Conservation (phyloP, 768 basidiomycete genomes). For the Pleurotus sapidus region DNA sequence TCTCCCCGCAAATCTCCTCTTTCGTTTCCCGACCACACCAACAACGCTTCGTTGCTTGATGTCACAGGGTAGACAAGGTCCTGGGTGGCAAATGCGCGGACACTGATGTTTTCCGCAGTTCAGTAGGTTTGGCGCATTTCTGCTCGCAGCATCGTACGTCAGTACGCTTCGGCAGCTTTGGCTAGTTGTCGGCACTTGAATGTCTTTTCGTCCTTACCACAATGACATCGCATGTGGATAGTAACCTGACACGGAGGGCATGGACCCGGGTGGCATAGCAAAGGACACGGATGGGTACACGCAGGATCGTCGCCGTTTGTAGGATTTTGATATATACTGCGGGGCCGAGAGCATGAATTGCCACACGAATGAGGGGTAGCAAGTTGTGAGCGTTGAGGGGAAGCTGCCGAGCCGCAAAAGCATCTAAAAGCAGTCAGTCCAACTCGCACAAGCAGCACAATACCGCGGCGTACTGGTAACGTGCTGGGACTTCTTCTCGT, state of each 20-base stretch:
- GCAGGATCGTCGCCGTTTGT: slow-evolving; percentile 24
- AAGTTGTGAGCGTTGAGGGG: slow-evolving; percentile 68
- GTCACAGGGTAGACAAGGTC: slow-evolving; percentile 66
- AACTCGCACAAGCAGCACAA: neutral
- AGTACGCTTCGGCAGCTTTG: slow-evolving; percentile 49
- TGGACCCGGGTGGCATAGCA: slow-evolving; percentile 91
- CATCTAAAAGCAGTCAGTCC: slow-evolving; percentile 46
- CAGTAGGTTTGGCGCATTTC: slow-evolving; percentile 44
- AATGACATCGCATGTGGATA: slow-evolving; percentile 75
- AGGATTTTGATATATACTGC: slow-evolving; percentile 17
- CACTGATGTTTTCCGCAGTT: slow-evolving; percentile 76
- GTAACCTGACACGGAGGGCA: slow-evolving; percentile 92
- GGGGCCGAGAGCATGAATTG: slow-evolving; percentile 59
- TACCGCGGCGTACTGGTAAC: slow-evolving; percentile 51
- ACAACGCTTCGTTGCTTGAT: slow-evolving; percentile 56
- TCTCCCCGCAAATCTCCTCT: slow-evolving; percentile 62
- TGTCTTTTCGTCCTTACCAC: slow-evolving; percentile 52
- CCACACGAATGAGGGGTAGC: slow-evolving; percentile 79
- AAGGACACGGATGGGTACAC: slow-evolving; percentile 82
- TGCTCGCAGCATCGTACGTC: slow-evolving; percentile 41
- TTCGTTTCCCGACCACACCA: slow-evolving; percentile 76
- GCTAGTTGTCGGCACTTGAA: slow-evolving; percentile 34
- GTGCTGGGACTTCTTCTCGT: slow-evolving; percentile 59
- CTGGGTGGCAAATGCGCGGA: slow-evolving; percentile 68
- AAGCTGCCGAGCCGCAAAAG: slow-evolving; percentile 75